Base-by-base conservation (phyloP, 371 early-diverging fungal species). In the Dichotomocladium elegans region DNA sequence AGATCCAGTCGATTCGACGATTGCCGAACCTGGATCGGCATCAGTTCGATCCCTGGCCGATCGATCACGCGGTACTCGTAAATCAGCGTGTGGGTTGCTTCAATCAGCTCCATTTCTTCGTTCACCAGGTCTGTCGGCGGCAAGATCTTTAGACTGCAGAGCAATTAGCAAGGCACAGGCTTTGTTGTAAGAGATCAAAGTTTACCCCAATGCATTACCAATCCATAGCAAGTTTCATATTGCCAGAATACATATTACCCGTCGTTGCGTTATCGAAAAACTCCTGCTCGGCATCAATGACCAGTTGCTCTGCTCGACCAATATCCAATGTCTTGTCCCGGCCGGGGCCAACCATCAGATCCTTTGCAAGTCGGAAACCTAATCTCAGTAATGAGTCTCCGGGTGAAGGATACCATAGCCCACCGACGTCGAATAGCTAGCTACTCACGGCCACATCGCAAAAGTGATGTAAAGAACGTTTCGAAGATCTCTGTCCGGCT, bases 21-120 rank as follows among this genome's bases (percentile, higher is more conserved):
- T 40, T 84, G 77, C 19, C 92, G 76, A 33, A 91, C 76, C 64
- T 91, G 89, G 46, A 91, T 79, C 0, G 92, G 92, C 51, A 88
- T 80, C n/a, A 89, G 72, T 10, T 70, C 61, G 0, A 81, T 65
- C 3, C 74, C 77, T 4, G 79, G 74, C 34, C 76, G 72, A 10
- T 74, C 73, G 21, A 68, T 70, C 17, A 83, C 66, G 17, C 76
- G 75, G 64, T 82, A 84, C 27, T 81, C 79, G 5, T 70, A 61
- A 9, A 76, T 79, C 25, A 90, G 64, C 10, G 70, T 72, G 61
- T 88, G 83, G 0, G 87, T 88, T 2, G 90, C 92, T 54, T 89
- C 84, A 25, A 92, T 87, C 22, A 90, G 57, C 41, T 84, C 81
- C 53, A 83, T 64, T 63, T 89, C 88, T 22, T 65, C 64, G 33